Base-by-base conservation (phyloP, 75 land plant species). In the Pinus albicaulis region DNA sequence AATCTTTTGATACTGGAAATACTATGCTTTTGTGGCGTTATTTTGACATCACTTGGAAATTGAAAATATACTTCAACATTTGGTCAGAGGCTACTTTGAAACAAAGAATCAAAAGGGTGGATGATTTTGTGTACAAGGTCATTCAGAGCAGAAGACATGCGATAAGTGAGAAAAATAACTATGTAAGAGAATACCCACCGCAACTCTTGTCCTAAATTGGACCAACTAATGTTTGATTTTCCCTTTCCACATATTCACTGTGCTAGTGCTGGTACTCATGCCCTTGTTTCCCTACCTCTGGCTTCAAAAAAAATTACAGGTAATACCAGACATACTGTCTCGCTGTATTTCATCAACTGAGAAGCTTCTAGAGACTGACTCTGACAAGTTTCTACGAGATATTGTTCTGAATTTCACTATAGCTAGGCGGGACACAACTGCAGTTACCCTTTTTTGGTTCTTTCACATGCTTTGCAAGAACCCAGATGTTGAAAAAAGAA, bases 1-100 rank as follows among this genome's bases (percentile, higher is more conserved):
- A 80, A 34, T 86, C 89, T 7, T 89, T 92, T 63, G 90, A 89
- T 78, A 80, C 82, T 1, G 74, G 90, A 20, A 89, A 79, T 72
- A 71, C 24, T 19, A 55, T 84, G 64, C 23, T 89, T 13, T 59
- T 70, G 4, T 63, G 62, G 26, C 73, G 92, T 16, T 87, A 75
- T 70, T 74, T 82, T n/a, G 89, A 89, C 61, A 17, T 78, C 19
- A 76, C 71, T 5, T 92, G 92, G 92, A 81, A 82, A 36, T 55
- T 87, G 63, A 92, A 92, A 72, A 76, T 84, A 68, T 59, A 68
- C 23, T 66, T 92, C 13, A 92, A 89, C 76, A 55, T 89, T 31
- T 89, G 94, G 7, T 79, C 79, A 16, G 94, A 92, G 73, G 87
- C 85, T 3, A 60, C 4, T 23, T 56, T 92, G 53, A 74, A 68